A percentile compares a stretch with the other conserved stretches of the same genome.
Conservation (phyloP, 164 flowering plant species). For the Nelumbo lutea region DNA sequence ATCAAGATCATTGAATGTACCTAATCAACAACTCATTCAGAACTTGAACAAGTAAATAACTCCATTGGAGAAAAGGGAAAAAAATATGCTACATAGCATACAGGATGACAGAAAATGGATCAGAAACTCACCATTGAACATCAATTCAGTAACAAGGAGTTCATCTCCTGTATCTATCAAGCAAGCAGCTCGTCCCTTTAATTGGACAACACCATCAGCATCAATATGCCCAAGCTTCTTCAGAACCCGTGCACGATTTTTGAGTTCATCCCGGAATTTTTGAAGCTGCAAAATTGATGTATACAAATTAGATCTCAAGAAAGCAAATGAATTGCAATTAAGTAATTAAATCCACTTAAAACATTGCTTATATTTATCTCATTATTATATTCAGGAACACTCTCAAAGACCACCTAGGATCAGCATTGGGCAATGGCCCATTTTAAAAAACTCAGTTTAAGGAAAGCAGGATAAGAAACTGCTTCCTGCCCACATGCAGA, state of each 20-base stretch:
- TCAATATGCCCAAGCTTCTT: constrained; percentile 97
- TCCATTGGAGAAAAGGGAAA: not conserved
- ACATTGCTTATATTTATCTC: not conserved
- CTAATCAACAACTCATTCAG: constrained; percentile 29
- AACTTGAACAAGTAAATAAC: not conserved
- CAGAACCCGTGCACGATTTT: constrained; percentile 86
- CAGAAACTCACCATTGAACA: constrained; percentile 79
- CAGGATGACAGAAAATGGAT: not conserved
- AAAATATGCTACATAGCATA: not conserved
- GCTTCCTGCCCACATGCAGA: too few species aligned
- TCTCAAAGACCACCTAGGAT: too few species aligned
- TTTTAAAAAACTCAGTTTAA: too few species aligned
- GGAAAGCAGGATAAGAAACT: too few species aligned
- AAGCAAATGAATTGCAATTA: not conserved
- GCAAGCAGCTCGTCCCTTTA: constrained; percentile 98
- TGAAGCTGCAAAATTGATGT: constrained; percentile 60
- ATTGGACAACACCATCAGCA: constrained; percentile 89
- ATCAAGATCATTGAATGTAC: constrained; percentile 95
- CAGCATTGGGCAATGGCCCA: too few species aligned
- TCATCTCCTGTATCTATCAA: constrained; percentile 99
- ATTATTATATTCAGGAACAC: too few species aligned
- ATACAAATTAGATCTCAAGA: constrained; percentile 6
- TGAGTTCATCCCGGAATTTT: constrained; percentile 94
- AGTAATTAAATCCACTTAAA: not conserved
- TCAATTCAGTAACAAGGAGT: constrained; percentile 92